A percentile compares a stretch with the other conserved stretches of the same genome.
These are phyloP conservation scores for Prunus kanzakura DNA, from an alignment of 306 rosid species.

Conservation along the genomic window DNA sequence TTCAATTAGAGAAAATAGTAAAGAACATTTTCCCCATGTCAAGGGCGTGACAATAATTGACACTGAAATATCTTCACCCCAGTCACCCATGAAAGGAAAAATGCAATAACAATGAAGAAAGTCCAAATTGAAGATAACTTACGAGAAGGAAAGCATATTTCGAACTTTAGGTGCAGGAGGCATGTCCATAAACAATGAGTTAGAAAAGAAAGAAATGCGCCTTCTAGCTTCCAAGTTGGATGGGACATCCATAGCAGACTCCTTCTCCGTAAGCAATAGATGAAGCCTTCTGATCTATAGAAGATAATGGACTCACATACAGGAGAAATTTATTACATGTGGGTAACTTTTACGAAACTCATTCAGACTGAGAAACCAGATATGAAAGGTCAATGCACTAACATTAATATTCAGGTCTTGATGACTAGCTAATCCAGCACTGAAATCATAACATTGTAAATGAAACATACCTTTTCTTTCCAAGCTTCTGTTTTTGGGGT, in stretches of 20 bases:
- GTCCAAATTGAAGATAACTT: slow-evolving; percentile 31
- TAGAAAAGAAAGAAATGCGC: slow-evolving; percentile 92
- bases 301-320: slow-evolving; percentile 26
- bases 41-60: background rate
- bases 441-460: background rate
- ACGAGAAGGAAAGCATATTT: slow-evolving; percentile 97
- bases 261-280: slow-evolving; percentile 86
- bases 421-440: background rate
- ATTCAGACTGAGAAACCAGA: background rate
- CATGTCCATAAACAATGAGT: slow-evolving; percentile 97
- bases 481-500: slow-evolving; percentile 67
- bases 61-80: slow-evolving; percentile 7
- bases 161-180: slow-evolving; percentile 93
- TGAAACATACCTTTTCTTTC: slow-evolving; percentile 75
- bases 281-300: slow-evolving; percentile 80
- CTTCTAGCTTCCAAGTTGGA: slow-evolving; percentile 93
- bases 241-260: slow-evolving; percentile 99
- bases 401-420: background rate
- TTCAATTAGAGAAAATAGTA: background rate
- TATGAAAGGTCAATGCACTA: background rate
- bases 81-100: background rate
- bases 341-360: background rate
- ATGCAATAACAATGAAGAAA: slow-evolving; percentile 8
- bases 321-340: background rate
- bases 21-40: background rate